These are phyloP conservation scores for Cordyceps pruinosa DNA, from an alignment of 2,329 filamentous ascomycete species.

Conservation along the genomic window DNA sequence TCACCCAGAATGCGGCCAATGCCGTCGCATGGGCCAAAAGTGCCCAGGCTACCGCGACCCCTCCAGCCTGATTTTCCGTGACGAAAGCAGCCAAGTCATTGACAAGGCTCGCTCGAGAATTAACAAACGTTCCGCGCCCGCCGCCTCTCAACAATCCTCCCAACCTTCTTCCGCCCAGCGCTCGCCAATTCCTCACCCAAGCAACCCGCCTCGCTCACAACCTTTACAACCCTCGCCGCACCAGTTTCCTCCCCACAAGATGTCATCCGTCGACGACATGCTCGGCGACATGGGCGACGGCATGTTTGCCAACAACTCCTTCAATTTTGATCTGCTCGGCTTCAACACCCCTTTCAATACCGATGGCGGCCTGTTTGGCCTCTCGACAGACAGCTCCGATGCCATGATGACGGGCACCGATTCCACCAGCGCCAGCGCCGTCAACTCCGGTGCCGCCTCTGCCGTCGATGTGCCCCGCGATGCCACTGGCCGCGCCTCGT, in stretches of 20 bases:
- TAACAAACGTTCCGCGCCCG: constrained; percentile 2
- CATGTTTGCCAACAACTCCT: constrained; percentile 8
- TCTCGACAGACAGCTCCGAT: constrained; percentile 5
- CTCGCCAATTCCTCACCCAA: constrained; percentile 1
- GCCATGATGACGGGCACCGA: constrained; percentile 10
- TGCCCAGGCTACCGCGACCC: constrained; percentile 14
- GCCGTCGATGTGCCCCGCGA: constrained; percentile 3
- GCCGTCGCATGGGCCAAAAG: constrained; percentile 12
- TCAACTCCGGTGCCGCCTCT: constrained; percentile 2
- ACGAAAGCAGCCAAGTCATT: constrained; percentile 14
- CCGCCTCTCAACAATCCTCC: constrained; percentile 1
- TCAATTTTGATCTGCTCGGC: constrained; percentile 11
- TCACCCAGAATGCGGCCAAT: constrained; percentile 13
- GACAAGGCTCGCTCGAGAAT: constrained; percentile 11
- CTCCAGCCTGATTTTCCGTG: constrained; percentile 12
- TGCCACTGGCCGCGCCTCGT: not conserved
- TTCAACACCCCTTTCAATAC: constrained; percentile 12
- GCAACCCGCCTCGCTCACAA: not conserved
- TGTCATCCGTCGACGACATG: constrained; percentile 9
- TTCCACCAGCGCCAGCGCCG: not conserved
- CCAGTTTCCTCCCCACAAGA: not conserved
- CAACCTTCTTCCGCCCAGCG: constrained; percentile 1
- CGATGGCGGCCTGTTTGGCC: constrained; percentile 6
- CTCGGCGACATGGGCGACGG: constrained; percentile 9
- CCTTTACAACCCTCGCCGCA: not conserved